Conservation (phyloP, 2,329 filamentous ascomycete genomes). For the Plenodomus lindquistii region DNA sequence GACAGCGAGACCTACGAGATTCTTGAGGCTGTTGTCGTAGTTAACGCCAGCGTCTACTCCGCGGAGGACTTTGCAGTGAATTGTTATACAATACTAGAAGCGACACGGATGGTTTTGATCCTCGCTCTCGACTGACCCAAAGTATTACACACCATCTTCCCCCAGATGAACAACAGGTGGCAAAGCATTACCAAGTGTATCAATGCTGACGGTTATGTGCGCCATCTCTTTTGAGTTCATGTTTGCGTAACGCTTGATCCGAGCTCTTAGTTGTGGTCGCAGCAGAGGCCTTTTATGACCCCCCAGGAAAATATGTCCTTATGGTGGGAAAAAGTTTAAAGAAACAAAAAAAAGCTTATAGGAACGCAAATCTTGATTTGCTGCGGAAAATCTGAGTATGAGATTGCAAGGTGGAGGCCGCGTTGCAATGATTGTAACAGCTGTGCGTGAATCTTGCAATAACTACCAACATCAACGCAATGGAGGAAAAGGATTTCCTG, state of each 20-base stretch:
- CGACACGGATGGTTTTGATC: slow-evolving; percentile 2
- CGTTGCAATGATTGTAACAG: too few species aligned
- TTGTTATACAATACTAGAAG: slow-evolving; percentile 1
- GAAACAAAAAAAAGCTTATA: too few species aligned
- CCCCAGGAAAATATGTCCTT: too few species aligned
- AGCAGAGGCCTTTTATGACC: too few species aligned
- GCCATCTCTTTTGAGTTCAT: background rate
- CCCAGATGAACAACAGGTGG: background rate
- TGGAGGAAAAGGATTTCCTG: too few species aligned
- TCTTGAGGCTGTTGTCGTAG: background rate
- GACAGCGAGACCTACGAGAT: background rate
- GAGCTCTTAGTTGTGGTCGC: too few species aligned
- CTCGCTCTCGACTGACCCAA: background rate
- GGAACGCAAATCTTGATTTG: too few species aligned
- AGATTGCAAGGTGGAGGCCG: too few species aligned
- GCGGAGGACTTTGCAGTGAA: background rate
- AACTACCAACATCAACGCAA: too few species aligned
- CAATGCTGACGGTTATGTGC: background rate
- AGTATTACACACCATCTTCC: slow-evolving; percentile 11
- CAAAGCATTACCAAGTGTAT: background rate
- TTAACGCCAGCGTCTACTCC: background rate
- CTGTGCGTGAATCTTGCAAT: too few species aligned
- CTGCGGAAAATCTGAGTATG: too few species aligned
- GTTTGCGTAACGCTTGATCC: background rate
- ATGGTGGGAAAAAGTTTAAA: too few species aligned